Percentiles rank a stretch among this genome's conserved stretches.
Conservation (phyloP, 768 basidiomycete genomes). For the Scleroderma bovista region DNA sequence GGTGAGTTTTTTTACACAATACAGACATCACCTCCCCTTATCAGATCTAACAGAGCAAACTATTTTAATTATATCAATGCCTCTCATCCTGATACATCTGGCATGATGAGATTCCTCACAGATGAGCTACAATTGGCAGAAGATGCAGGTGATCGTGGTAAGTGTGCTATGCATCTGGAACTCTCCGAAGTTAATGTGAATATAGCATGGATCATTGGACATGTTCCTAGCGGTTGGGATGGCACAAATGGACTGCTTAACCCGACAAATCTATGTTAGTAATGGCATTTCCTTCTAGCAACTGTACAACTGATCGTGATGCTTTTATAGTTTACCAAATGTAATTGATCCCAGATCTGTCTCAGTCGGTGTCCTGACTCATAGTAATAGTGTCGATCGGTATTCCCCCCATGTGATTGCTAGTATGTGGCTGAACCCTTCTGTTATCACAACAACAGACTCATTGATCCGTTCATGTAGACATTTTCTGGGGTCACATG, state of each 20-base stretch:
- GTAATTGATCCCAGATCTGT: conserved; percentile 19
- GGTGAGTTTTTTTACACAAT: conserved; percentile 14
- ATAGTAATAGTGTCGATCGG: conserved; percentile 54
- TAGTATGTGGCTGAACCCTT: conserved; percentile 39
- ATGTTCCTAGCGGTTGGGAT: conserved; percentile 64
- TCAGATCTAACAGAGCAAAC: conserved; percentile 47
- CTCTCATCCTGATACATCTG: conserved; percentile 61
- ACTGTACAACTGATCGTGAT: conserved; percentile 1
- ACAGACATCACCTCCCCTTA: conserved; percentile 2
- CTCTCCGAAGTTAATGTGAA: conserved; percentile 8
- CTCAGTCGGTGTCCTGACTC: not conserved
- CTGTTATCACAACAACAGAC: not conserved
- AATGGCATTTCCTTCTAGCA: not conserved
- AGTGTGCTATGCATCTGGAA: conserved; percentile 6
- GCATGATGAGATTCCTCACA: conserved; percentile 73
- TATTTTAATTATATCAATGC: conserved; percentile 77
- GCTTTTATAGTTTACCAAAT: conserved; percentile 41
- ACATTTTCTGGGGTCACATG: conserved; percentile 75
- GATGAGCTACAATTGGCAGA: conserved; percentile 76
- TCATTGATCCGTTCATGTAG: conserved; percentile 27
- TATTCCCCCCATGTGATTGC: conserved; percentile 75
- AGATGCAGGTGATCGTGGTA: conserved; percentile 67
- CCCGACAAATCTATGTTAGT: conserved; percentile 67
- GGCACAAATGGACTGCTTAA: conserved; percentile 58
- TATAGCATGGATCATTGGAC: conserved; percentile 49